These are phyloP conservation scores for Russula foetens DNA, from an alignment of 768 basidiomycete genomes.

Conservation along the genomic window DNA sequence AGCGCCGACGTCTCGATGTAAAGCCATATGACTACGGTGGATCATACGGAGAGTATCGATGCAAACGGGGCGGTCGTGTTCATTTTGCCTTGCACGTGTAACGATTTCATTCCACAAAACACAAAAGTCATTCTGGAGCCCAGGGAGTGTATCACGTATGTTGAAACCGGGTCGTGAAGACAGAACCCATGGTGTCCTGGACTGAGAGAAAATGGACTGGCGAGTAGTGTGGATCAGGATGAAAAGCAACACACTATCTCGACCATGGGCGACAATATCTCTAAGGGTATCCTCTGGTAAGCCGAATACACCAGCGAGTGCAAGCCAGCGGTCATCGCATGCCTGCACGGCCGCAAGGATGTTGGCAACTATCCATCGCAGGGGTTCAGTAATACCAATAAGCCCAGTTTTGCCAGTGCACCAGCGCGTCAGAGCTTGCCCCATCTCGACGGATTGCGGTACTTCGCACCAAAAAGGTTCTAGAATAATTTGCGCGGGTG, in stretches of 20 bases:
- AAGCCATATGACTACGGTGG: background rate
- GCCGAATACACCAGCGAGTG: background rate
- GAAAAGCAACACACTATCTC: background rate
- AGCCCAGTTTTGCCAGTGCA: background rate
- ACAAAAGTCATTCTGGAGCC: background rate
- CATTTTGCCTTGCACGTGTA: background rate
- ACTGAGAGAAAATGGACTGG: background rate
- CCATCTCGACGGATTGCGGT: background rate
- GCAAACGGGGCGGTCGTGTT: too few species aligned
- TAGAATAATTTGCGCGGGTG: too few species aligned
- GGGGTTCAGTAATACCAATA: background rate
- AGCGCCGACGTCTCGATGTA: background rate
- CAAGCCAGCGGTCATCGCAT: background rate
- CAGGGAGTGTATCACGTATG: background rate
- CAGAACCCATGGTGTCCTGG: background rate
- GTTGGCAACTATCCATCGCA: background rate
- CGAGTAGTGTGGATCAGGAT: background rate
- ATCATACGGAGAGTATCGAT: background rate
- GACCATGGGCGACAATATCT: background rate
- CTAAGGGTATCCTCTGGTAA: background rate
- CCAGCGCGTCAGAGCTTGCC: background rate
- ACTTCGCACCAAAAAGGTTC: background rate
- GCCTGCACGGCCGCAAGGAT: background rate
- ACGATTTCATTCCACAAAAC: background rate
- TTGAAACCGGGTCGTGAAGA: background rate